Conservation (phyloP, 2,329 filamentous ascomycete genomes). For the Hymenoscyphus occultus region DNA sequence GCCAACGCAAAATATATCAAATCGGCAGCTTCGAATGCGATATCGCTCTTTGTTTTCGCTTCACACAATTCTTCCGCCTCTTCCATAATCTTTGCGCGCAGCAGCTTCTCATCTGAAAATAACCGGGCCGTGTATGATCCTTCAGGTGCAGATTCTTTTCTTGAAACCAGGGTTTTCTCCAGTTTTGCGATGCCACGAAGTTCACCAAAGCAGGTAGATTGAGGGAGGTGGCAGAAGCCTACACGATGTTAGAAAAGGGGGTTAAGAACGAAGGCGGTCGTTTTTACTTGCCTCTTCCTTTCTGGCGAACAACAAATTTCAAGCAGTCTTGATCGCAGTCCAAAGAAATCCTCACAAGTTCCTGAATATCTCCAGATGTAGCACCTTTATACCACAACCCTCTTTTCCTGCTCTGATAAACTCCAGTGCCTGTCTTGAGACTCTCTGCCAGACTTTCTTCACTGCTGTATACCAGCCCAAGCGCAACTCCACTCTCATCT, state of each 20-base stretch:
- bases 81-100: conserved; percentile 96
- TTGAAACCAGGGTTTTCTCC: conserved; percentile 79
- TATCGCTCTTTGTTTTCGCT: conserved; percentile 74
- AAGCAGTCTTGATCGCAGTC: conserved; percentile 95
- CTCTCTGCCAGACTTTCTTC: conserved; percentile 87
- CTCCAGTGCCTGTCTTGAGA: conserved; percentile 70
- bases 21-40: conserved; percentile 93
- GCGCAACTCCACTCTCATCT: conserved; percentile 77
- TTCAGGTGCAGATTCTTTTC: conserved; percentile 77
- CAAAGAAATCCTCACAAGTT: conserved; percentile 77
- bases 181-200: conserved; percentile 77
- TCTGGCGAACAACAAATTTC: conserved; percentile 85
- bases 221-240: conserved; percentile 91
- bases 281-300: conserved; percentile 59
- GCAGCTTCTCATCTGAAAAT: conserved; percentile 85
- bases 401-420: conserved; percentile 94
- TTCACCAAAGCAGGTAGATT: conserved; percentile 87
- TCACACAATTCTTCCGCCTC: conserved; percentile 94
- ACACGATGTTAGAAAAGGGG: conserved; percentile 15
- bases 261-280: conserved; percentile 3
- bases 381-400: conserved; percentile 97
- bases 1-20: conserved; percentile 94
- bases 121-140: conserved; percentile 93
- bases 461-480: conserved; percentile 93
- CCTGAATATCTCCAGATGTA: conserved; percentile 89